Percentiles rank a stretch among this genome's conserved stretches.
These are phyloP conservation scores for Chrysochromulina parva DNA, from an alignment of 78 protist species.

Conservation along the genomic window DNA sequence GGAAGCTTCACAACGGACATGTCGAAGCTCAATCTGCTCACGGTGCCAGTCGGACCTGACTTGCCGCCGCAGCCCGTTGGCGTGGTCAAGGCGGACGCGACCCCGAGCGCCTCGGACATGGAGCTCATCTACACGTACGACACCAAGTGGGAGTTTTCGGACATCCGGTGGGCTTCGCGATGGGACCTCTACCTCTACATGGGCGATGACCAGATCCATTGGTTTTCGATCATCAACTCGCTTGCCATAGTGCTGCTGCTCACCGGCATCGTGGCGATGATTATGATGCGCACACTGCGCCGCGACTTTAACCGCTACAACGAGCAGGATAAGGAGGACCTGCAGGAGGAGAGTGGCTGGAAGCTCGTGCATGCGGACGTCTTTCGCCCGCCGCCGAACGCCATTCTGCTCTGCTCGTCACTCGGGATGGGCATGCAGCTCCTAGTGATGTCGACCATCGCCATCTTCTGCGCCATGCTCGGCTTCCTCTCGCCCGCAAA, in stretches of 20 bases:
- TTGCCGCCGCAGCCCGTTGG: background rate
- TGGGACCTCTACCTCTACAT: slow-evolving; percentile 91
- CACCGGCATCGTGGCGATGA: slow-evolving; percentile 81
- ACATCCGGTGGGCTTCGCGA: slow-evolving; percentile 82
- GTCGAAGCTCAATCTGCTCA: background rate
- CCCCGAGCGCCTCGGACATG: background rate
- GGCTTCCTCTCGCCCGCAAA: slow-evolving; percentile 96
- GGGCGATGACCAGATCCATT: slow-evolving; percentile 64
- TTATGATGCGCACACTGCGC: slow-evolving; percentile 40
- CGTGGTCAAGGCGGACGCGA: background rate
- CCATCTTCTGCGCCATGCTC: slow-evolving; percentile 72
- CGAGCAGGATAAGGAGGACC: slow-evolving; percentile 48
- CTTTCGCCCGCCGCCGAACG: slow-evolving; percentile 88
- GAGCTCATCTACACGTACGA: slow-evolving; percentile 23
- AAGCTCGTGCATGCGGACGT: slow-evolving; percentile 97
- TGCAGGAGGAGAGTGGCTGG: slow-evolving; percentile 93
- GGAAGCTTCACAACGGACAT: background rate
- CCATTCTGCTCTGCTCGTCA: slow-evolving; percentile 63
- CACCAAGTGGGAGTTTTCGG: background rate
- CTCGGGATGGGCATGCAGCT: background rate
- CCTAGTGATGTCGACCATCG: slow-evolving; percentile 4
- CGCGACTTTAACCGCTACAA: slow-evolving; percentile 6
- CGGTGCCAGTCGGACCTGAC: background rate
- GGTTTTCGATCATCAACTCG: slow-evolving; percentile 95
- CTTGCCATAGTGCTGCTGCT: slow-evolving; percentile 89